Conservation (phyloP, 2,329 filamentous ascomycete species). For the Pseudocercospora eumusae region DNA sequence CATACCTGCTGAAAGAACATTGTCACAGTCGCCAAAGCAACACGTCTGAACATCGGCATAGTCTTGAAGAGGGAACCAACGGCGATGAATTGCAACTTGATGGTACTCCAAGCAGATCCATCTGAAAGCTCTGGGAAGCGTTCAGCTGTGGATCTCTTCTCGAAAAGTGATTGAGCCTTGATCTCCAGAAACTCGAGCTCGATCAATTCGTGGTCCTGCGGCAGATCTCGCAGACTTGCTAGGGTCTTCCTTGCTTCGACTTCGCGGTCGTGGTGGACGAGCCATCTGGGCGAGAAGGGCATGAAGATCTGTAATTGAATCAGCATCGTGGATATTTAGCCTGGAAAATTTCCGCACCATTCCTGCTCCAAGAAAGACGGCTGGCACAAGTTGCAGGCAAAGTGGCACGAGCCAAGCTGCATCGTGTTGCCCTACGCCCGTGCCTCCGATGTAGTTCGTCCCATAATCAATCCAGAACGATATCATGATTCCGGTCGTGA, state of each 20-base stretch:
- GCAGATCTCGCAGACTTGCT: constrained; percentile 63
- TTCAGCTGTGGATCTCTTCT: constrained; percentile 68
- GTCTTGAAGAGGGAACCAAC: constrained; percentile 65
- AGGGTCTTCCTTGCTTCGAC: constrained; percentile 66
- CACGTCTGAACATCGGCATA: constrained; percentile 66
- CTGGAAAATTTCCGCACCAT: constrained; percentile 53
- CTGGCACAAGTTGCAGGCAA: constrained; percentile 69
- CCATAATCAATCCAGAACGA: constrained; percentile 45
- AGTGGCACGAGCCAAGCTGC: constrained; percentile 75
- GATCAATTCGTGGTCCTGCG: constrained; percentile 66
- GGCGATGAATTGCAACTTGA: constrained; percentile 68
- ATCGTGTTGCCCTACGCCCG: constrained; percentile 59
- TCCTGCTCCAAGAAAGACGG: constrained; percentile 64
- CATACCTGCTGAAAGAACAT: constrained; percentile 52
- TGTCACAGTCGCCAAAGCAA: constrained; percentile 56
- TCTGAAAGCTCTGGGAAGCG: constrained; percentile 66
- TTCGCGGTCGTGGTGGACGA: constrained; percentile 69
- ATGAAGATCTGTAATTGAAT: constrained; percentile 52
- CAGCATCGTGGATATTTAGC: background rate
- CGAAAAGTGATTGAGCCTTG: constrained; percentile 74
- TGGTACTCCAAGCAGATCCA: constrained; percentile 61
- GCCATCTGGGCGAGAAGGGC: constrained; percentile 77
- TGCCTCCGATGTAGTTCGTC: constrained; percentile 56
- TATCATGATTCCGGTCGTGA: constrained; percentile 58
- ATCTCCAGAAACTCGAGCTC: constrained; percentile 81